These are phyloP conservation scores for Clitopilus hobsonii DNA, from an alignment of 768 basidiomycete species.

Conservation along the genomic window DNA sequence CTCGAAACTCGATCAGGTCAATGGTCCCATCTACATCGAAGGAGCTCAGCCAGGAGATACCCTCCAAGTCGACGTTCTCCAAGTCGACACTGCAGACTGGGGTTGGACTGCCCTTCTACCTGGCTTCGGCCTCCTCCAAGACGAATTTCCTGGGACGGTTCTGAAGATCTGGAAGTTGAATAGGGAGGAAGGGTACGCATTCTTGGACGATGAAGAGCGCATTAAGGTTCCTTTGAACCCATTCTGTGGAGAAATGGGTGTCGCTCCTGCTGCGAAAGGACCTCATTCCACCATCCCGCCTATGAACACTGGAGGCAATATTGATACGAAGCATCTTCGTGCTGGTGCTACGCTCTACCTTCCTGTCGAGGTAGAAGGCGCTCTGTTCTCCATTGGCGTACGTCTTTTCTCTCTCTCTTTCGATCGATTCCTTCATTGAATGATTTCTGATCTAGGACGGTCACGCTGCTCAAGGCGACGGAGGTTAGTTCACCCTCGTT, in stretches of 20 bases:
- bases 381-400: conserved; percentile 57
- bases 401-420: conserved; percentile 14
- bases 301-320: conserved; percentile 55
- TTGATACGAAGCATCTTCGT: conserved; percentile 55
- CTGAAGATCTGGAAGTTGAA: conserved; percentile 54
- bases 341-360: conserved; percentile 52
- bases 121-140: conserved; percentile 53
- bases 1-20: conserved; percentile 51
- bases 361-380: conserved; percentile 56
- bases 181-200: conserved; percentile 34
- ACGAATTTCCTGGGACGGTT: conserved; percentile 46
- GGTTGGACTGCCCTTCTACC: conserved; percentile 60
- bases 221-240: conserved; percentile 50
- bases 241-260: conserved; percentile 64
- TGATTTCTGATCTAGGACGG: conserved; percentile 39
- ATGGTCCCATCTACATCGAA: conserved; percentile 52
- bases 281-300: conserved; percentile 60
- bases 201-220: conserved; percentile 41
- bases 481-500: conserved; percentile 32
- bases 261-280: conserved; percentile 45
- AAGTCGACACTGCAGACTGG: conserved; percentile 49
- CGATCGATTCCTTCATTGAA: not conserved
- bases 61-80: conserved; percentile 53
- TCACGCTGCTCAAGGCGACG: conserved; percentile 63
- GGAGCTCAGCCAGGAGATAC: conserved; percentile 52